Evolutionary conservation across 306 rosid species (phyloP).

Genomic region (Cicer cuneatum): DNA sequence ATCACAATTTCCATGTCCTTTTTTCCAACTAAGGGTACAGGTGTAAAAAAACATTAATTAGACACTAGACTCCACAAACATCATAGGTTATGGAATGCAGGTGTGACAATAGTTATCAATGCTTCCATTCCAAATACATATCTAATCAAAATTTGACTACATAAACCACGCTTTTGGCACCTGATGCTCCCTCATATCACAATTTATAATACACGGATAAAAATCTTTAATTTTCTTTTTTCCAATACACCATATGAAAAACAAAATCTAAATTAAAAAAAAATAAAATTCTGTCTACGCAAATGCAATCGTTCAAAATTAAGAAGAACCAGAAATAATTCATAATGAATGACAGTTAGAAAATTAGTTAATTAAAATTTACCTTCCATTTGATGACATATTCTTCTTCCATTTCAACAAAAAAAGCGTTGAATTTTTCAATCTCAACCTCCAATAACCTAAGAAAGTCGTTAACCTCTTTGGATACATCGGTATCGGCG

Average conservation of each 20-base stretch:
- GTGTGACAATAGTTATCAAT: not conserved
- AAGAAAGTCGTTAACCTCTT: constrained; percentile 65
- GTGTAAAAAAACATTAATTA: not conserved
- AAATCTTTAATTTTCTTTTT: not conserved
- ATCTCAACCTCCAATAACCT: constrained; percentile 67
- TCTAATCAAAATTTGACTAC: too few relatives aligned
- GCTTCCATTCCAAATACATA: not conserved
- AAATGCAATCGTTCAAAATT: too few relatives aligned
- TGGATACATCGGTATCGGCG: constrained; percentile 37
- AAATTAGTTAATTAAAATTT: not conserved
- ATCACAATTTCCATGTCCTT: too few relatives aligned
- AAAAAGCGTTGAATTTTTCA: constrained; percentile 74
- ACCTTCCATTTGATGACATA: constrained; percentile 78
- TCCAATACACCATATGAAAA: not conserved
- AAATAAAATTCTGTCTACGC: too few relatives aligned
- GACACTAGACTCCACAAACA: not conserved
- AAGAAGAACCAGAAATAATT: not conserved
- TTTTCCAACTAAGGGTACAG: too few relatives aligned
- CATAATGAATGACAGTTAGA: not conserved
- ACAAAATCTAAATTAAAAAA: not conserved
- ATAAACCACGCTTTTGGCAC: not conserved
- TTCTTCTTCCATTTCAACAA: constrained; percentile 73
- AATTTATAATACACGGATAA: not conserved
- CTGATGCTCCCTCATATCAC: not conserved
- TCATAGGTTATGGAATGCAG: not conserved